A percentile compares a stretch with the other conserved stretches of the same genome.
Evolutionary conservation across 352 stramenopile species (phyloP).

Genomic region (Phytopythium cucurbitacearum): DNA sequence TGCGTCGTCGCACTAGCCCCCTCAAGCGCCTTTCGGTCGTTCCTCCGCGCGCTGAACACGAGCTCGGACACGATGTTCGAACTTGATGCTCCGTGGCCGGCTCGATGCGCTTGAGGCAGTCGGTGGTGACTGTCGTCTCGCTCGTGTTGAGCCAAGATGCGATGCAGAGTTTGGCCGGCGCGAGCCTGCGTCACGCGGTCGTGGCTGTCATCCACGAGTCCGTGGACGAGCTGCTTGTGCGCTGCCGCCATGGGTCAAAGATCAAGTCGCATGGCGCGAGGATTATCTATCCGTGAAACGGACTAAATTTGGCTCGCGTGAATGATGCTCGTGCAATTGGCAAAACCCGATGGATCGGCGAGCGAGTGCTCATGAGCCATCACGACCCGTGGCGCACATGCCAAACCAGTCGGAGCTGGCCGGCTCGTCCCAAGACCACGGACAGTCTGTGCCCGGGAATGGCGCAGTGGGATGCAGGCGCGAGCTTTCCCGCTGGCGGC

Average conservation of each 20-base stretch:
- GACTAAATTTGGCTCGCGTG: no score
- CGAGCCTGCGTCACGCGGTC: constrained; percentile 54
- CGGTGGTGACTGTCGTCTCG: background rate
- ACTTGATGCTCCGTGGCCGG: no score
- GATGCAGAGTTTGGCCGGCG: constrained; percentile 37
- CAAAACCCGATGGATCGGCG: no score
- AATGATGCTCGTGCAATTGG: no score
- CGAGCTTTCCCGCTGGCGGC: no score
- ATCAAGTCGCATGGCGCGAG: background rate
- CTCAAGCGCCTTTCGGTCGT: background rate
- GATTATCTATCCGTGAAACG: background rate
- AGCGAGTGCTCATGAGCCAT: no score
- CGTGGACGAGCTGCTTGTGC: constrained; percentile 49
- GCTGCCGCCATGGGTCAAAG: constrained; percentile 7
- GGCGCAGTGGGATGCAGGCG: no score
- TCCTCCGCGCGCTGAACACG: constrained; percentile 1
- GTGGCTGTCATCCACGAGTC: constrained; percentile 54
- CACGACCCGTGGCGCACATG: no score
- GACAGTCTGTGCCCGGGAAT: no score
- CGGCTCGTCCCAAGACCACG: no score
- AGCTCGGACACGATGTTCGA: background rate
- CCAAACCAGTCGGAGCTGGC: no score
- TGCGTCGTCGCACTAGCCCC: background rate
- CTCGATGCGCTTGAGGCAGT: background rate
- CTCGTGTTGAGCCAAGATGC: constrained; percentile 25